Evolutionary conservation across 768 basidiomycete genomes (phyloP).

Genomic region (Rickenella mellea): DNA sequence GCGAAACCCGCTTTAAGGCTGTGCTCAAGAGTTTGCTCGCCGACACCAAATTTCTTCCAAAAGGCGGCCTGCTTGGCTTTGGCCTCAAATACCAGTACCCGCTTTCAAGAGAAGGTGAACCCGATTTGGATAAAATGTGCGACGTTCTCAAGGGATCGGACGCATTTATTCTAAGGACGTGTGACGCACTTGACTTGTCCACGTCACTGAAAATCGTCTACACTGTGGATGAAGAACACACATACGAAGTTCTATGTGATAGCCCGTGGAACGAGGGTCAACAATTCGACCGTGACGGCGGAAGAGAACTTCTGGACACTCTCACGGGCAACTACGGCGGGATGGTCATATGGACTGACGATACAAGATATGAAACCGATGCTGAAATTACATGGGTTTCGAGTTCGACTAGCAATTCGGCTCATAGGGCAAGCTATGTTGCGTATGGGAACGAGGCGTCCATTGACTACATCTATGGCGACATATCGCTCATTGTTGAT

Average conservation of each 20-base stretch:
- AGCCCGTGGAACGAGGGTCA: too few species aligned
- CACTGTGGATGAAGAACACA: background rate
- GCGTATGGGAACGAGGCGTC: constrained; percentile 14
- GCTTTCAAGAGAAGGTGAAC: constrained; percentile 4
- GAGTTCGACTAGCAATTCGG: constrained; percentile 5
- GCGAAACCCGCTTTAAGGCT: background rate
- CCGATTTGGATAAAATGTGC: constrained; percentile 9
- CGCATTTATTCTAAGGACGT: constrained; percentile 13
- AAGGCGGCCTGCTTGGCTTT: constrained; percentile 25
- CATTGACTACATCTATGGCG: constrained; percentile 10
- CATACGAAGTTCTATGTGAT: background rate
- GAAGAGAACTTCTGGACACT: too few species aligned
- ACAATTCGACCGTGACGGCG: constrained; percentile 1
- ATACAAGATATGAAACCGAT: too few species aligned
- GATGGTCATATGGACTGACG: too few species aligned
- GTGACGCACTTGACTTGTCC: constrained; percentile 11
- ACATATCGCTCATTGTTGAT: constrained; percentile 10
- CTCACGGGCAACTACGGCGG: too few species aligned
- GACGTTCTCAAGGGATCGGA: constrained; percentile 22
- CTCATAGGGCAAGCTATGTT: constrained; percentile 4
- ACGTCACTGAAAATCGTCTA: constrained; percentile 15
- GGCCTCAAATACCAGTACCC: constrained; percentile 27
- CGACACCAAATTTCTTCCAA: constrained; percentile 18
- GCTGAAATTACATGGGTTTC: constrained; percentile 6
- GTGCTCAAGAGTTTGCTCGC: constrained; percentile 17